Base-by-base conservation (phyloP, 371 early-diverging fungal species). In the Mucor mucedo region DNA sequence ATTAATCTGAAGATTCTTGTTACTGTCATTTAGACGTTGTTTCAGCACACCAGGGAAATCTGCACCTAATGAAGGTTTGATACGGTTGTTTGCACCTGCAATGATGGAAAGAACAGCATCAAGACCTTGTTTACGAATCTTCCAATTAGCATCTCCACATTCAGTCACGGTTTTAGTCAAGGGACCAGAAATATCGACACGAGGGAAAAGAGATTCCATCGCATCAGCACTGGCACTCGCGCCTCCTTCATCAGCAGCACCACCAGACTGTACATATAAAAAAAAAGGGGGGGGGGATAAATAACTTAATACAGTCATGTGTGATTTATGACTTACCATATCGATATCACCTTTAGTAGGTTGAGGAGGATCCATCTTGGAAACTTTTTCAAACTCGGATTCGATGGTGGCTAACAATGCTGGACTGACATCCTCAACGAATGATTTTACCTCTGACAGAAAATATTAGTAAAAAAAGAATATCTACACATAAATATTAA, bases 101-200 rank as follows among this genome's bases (percentile, higher is more conserved):
- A 97, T 67, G 38, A 95, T 86, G 4, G 69, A 77, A 21, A 82
- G 73, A 5, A 96, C 81, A 57, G 91, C 85, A n/a, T 97, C 97
- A 58, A 98, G 71, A 1, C 84, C 97, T 54, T 94, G 97, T 71
- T 98, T 96, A 41, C 98, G 90, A n/a, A 88, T 77, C 71, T 95
- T 96, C 98, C 98, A 98, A 52, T 94, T 91, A 53, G 84, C 81
- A 72, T 95, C 93, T 30, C 79, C 83, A 47, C 96, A 86, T 59
- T 91, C 86, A 58, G 87, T 71, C 38, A 84, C 60, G 6, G 66
- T 72, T 39, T 80, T 80, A 41, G 45, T 48, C 11, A 80, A 53
- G 53, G 80, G 80, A 27, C 82, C 64, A 4, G 84, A 76, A 32
- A 97, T 84, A 66, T 96, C 96, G 7, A 93, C 91, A 27, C 95